Conservation (phyloP, 2,329 filamentous ascomycete species). For the Fusarium sp. region DNA sequence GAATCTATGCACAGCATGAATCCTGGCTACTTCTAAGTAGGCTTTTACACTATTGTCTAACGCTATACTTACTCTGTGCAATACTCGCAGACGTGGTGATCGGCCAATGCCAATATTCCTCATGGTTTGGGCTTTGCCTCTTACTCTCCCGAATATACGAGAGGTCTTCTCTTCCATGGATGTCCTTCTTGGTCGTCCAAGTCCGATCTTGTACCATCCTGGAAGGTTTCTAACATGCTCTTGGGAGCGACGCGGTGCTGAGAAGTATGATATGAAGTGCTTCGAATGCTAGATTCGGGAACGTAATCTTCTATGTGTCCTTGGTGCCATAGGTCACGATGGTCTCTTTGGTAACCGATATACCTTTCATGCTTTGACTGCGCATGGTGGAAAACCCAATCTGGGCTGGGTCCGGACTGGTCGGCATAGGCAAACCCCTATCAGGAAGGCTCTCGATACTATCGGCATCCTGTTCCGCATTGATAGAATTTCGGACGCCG, state of each 20-base stretch:
- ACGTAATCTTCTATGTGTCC: not conserved
- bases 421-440: slow-evolving; percentile 16
- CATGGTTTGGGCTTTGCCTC: not conserved
- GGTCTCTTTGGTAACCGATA: slow-evolving; percentile 47
- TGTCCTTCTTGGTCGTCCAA: slow-evolving; percentile 3
- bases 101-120: not conserved
- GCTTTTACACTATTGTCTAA: not conserved
- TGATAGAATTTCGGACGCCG: not conserved
- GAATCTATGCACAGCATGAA: slow-evolving; percentile 7
- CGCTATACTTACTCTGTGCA: not conserved
- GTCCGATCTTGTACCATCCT: slow-evolving; percentile 11
- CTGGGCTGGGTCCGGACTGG: slow-evolving; percentile 36
- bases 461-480: slow-evolving; percentile 33
- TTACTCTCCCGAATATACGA: not conserved
- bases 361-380: slow-evolving; percentile 34
- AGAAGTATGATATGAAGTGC: not conserved
- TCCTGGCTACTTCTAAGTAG: not conserved
- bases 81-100: not conserved
- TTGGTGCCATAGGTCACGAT: slow-evolving; percentile 41
- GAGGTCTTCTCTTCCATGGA: slow-evolving; percentile 10
- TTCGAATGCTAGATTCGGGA: not conserved
- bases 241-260: slow-evolving; percentile 30
- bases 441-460: slow-evolving; percentile 43
- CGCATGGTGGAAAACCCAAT: slow-evolving; percentile 41
- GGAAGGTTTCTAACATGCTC: slow-evolving; percentile 9